Base-by-base conservation (phyloP, 306 rosid genomes). In the Vachellia collinsii region DNA sequence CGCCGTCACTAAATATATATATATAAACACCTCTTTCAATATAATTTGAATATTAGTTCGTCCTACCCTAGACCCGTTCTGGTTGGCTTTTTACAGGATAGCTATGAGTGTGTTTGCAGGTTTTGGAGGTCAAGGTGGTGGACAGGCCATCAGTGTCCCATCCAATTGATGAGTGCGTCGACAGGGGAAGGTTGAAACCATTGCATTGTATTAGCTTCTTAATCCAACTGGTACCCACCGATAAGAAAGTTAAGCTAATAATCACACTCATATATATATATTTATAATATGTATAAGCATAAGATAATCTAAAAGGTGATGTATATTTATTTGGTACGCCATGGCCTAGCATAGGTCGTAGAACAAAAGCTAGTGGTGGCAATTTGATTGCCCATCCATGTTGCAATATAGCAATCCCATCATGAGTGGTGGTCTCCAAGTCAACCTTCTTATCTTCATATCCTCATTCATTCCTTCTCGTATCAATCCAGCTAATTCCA, bases 361-460 rank as follows among this genome's bases (percentile, higher is more conserved):
- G 46, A 66, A 25, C 19, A 75, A 61, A 20, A 66, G 63, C 64
- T 80, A 81, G 92, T 86, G 92, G 90, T 82, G 78, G 63, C 36
- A 53, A 48, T 70, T 69, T 70, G 41, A 82, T 56, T 83, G 82
- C 76, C 54, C 83, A 72, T 88, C 87, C 83, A 85, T 44, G 14
- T 44, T 44, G 48, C 8, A 44, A 44, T 11, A 44, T 44, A 44
- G 54, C n/a, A 83, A 41, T 25, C 20, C 10, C 22, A 74, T 86
- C 72, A 79, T 92, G 83, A 80, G 67, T 73, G 20, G 86, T 77
- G 22, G 20, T 74, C 46, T n/a, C 78, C 64, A 58, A 74, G 92
- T 90, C 93, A 84, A 86, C 88, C 84, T 84, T 75, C 93, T 89
- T 90, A 82, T 79, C 86, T 39, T 59, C 65, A 10, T 22, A 59